Conservation (phyloP, 768 basidiomycete species). For the Leccinum obscurum region DNA sequence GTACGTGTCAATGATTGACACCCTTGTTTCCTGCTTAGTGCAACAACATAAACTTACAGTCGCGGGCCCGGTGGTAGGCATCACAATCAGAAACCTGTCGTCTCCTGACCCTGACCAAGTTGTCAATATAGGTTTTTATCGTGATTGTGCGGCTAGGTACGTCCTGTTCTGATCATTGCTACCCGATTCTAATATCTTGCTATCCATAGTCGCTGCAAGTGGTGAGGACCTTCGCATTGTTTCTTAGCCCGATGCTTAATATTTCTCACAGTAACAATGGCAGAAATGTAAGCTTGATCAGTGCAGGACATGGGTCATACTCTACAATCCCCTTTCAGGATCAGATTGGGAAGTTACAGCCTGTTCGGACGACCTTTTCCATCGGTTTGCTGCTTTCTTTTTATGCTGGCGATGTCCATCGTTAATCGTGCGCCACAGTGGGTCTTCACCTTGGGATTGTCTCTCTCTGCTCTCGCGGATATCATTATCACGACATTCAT, state of each 20-base stretch:
- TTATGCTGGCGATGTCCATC: neutral
- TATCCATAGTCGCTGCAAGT: slow-evolving; percentile 23
- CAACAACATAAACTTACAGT: slow-evolving; percentile 11
- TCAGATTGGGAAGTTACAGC: slow-evolving; percentile 11
- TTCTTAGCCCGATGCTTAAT: neutral
- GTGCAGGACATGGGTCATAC: neutral
- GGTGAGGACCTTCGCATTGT: slow-evolving; percentile 11
- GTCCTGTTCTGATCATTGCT: neutral
- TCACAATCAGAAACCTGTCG: neutral
- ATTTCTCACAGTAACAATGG: slow-evolving; percentile 19
- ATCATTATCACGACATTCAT: slow-evolving; percentile 45
- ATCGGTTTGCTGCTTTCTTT: slow-evolving; percentile 6
- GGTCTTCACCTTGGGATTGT: slow-evolving; percentile 47
- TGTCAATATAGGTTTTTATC: slow-evolving; percentile 13
- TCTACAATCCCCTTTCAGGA: slow-evolving; percentile 9
- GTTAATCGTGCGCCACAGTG: slow-evolving; percentile 30
- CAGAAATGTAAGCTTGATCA: slow-evolving; percentile 20
- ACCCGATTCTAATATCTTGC: neutral
- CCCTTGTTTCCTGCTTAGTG: slow-evolving; percentile 6
- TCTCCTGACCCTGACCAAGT: neutral
- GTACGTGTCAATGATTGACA: neutral
- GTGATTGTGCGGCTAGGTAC: slow-evolving; percentile 22
- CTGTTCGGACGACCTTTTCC: slow-evolving; percentile 14
- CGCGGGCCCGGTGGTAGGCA: slow-evolving; percentile 20
- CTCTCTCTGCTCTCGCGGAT: slow-evolving; percentile 47